These are phyloP conservation scores for Pogostemon cablin DNA, from an alignment of 257 asterid species.

Conservation along the genomic window DNA sequence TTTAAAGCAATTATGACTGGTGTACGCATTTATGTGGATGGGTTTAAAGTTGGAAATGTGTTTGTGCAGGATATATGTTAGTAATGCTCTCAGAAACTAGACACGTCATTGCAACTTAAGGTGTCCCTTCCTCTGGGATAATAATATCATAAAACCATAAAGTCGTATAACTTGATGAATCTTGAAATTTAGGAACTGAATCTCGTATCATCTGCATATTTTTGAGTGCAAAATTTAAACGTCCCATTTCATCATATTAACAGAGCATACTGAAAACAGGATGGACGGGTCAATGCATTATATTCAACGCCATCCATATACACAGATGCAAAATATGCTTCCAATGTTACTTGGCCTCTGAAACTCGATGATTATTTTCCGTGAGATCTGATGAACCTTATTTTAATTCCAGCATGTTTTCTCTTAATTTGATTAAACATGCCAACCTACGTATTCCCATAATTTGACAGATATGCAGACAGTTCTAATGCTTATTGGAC, in stretches of 20 bases:
- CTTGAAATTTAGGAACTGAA: too few relatives aligned
- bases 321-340: slow-evolving; percentile 73
- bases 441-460: slow-evolving; percentile 13
- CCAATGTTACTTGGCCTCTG: slow-evolving; percentile 70
- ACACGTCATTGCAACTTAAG: too few relatives aligned
- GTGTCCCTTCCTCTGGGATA: too few relatives aligned
- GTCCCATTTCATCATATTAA: background rate
- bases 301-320: slow-evolving; percentile 89
- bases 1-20: background rate
- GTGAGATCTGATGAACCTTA: slow-evolving; percentile 47
- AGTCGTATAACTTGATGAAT: too few relatives aligned
- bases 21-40: background rate
- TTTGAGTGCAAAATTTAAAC: background rate
- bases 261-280: slow-evolving; percentile 51
- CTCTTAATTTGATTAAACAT: slow-evolving; percentile 8
- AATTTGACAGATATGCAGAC: slow-evolving; percentile 66
- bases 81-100: too few relatives aligned
- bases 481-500: slow-evolving; percentile 73
- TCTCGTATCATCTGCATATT: too few relatives aligned
- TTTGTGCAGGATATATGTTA: background rate
- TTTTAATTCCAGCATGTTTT: slow-evolving; percentile 10
- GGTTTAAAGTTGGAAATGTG: background rate
- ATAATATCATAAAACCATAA: too few relatives aligned
- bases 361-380: slow-evolving; percentile 86
- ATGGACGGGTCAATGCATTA: slow-evolving; percentile 80